Conservation (phyloP, 2,329 filamentous ascomycete genomes). For the Paecilomyces variotii region DNA sequence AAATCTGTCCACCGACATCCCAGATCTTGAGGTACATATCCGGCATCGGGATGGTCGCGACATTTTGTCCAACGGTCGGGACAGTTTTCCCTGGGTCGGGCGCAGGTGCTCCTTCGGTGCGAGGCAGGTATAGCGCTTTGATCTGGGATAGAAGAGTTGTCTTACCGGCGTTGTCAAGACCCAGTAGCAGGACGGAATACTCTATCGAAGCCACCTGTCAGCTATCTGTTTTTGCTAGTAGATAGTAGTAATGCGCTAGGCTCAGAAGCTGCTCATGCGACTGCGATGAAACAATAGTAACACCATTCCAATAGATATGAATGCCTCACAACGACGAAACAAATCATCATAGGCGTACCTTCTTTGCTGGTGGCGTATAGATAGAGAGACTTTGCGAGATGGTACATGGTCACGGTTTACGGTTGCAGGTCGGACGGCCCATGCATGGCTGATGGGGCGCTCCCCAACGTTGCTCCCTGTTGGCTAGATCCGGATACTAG, state of each 20-base stretch:
- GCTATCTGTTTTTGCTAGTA: background rate
- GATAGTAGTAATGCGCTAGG: background rate
- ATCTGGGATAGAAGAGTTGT: constrained; percentile 97
- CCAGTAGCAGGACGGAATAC: constrained; percentile 94
- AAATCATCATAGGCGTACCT: constrained; percentile 45
- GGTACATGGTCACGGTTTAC: constrained; percentile 62
- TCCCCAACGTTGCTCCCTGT: background rate
- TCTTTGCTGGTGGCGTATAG: constrained; percentile 95
- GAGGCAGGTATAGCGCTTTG: constrained; percentile 66
- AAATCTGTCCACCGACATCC: constrained; percentile 93
- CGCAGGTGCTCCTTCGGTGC: constrained; percentile 31
- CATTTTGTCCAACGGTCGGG: constrained; percentile 94
- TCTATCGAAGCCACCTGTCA: constrained; percentile 45
- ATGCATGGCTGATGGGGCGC: constrained; percentile 6
- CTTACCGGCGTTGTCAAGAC: constrained; percentile 96
- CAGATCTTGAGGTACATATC: constrained; percentile 98
- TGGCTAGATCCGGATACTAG: background rate
- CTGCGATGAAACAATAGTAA: background rate
- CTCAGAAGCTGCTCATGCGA: background rate
- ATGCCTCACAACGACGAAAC: background rate
- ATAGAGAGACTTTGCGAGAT: constrained; percentile 90
- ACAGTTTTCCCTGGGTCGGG: constrained; percentile 73
- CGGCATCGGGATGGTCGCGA: constrained; percentile 79
- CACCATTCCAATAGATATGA: background rate
- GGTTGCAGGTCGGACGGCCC: constrained; percentile 3